A percentile compares a stretch with the other conserved stretches of the same genome.
Evolutionary conservation across 331 rosid species (phyloP).

Genomic region (Acacia concinna): DNA sequence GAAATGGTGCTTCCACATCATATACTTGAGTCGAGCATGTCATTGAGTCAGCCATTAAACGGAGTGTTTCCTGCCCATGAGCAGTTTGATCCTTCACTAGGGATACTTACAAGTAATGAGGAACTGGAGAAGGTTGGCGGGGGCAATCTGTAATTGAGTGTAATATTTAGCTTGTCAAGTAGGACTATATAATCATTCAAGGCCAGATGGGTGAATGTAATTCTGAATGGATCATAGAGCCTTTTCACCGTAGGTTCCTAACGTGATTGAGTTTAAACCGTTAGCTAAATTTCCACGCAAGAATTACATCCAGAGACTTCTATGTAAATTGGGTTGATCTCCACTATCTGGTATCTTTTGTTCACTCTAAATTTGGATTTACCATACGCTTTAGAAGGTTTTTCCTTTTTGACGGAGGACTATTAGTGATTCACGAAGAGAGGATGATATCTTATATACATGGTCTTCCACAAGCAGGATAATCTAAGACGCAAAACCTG

Average conservation of each 20-base stretch:
- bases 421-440: not conserved
- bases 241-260: slow-evolving; percentile 22
- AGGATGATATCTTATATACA: too few species aligned
- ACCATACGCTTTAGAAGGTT: not conserved
- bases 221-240: slow-evolving; percentile 28
- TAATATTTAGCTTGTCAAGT: slow-evolving; percentile 17
- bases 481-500: too few species aligned
- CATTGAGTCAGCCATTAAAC: slow-evolving; percentile 49
- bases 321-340: slow-evolving; percentile 26
- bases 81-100: slow-evolving; percentile 50
- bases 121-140: slow-evolving; percentile 37
- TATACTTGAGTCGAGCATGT: slow-evolving; percentile 67
- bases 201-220: slow-evolving; percentile 29
- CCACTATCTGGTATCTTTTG: not conserved
- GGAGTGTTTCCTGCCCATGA: slow-evolving; percentile 38
- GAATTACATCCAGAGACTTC: slow-evolving; percentile 4
- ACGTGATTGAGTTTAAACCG: slow-evolving; percentile 27
- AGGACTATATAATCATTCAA: slow-evolving; percentile 22
- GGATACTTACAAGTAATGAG: slow-evolving; percentile 34
- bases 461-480: not conserved
- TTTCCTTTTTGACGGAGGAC: not conserved
- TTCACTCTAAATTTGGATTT: not conserved
- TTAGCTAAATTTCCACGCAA: not conserved
- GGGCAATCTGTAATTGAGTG: slow-evolving; percentile 35
- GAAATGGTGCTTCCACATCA: slow-evolving; percentile 57